phyloP scores from a whole-genome alignment of 208 protist species.

The Crithidia brevicula region DNA sequence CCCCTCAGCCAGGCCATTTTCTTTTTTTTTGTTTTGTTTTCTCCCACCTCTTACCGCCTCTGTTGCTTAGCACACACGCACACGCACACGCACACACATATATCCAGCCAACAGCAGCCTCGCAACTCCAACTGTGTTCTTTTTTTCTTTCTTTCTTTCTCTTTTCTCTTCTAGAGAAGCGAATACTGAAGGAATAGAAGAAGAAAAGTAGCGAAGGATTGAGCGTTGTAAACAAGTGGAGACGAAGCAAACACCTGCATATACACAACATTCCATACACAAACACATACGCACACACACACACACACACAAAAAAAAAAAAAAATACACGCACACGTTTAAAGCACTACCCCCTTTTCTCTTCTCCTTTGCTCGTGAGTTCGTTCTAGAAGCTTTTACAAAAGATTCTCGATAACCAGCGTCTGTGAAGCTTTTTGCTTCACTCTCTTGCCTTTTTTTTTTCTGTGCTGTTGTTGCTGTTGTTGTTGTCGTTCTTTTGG shows the following conservation, averaged over 20 bases:
- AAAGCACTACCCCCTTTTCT: too few relatives aligned
- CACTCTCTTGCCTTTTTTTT: slow-evolving; percentile 7
- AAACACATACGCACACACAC: slow-evolving; percentile 13
- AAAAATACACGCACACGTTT: slow-evolving; percentile 20
- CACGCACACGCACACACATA: too few relatives aligned
- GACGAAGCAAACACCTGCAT: too few relatives aligned
- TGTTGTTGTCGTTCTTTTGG: neutral
- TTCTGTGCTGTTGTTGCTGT: neutral
- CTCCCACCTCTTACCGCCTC: too few relatives aligned
- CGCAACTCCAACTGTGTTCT: neutral
- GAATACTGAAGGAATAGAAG: too few relatives aligned
- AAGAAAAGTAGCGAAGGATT: too few relatives aligned
- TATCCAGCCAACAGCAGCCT: neutral
- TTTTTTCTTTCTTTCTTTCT: slow-evolving; percentile 14
- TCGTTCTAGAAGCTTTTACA: too few relatives aligned
- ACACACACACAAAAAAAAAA: slow-evolving; percentile 29
- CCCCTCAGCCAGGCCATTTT: too few relatives aligned
- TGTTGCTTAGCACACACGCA: neutral
- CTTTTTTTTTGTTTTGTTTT: slow-evolving; percentile 24
- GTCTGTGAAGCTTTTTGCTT: too few relatives aligned
- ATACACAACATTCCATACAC: slow-evolving; percentile 9
- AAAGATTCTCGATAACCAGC: too few relatives aligned
- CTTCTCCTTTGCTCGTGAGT: too few relatives aligned
- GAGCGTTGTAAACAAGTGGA: neutral
- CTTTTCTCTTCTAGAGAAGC: slow-evolving; percentile 4